Base-by-base conservation (phyloP, 164 flowering plant genomes). In the Chimonanthus salicifolius region DNA sequence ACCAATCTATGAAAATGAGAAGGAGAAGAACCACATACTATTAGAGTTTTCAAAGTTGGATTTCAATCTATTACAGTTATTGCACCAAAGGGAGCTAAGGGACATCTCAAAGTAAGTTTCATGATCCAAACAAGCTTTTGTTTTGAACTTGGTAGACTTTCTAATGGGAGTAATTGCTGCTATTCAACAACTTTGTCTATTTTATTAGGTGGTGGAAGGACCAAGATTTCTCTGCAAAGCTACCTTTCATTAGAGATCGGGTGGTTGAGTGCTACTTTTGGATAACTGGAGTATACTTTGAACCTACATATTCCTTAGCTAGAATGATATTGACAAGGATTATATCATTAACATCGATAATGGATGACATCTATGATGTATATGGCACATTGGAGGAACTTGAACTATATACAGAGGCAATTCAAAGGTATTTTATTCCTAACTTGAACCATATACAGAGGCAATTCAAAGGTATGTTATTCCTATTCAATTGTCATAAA, bases 1-100 rank as follows among this genome's bases (percentile, higher is more conserved):
- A 54, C 47, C 74, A 2, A 43, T 73, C 13, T 78, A 80, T 8
- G 62, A 77, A 51, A 33, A 67, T 20, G 71, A 74, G 3, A 21
- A n/a, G 62, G 64, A 47, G 54, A 67, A 5, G 7, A 68, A 64
- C 33, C 33, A 33, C 33, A 33, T 33, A 33, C 33, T 33, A 33
- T 33, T 33, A 33, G 70, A 68, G 20, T 21, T 47, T 68, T 50
- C 70, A n/a, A 68, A 68, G 54, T 68, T 68, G 70, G 70, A 68
- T 47, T 68, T 47, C 51, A 48, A 47, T 68, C 51, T 68, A 4
- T 9, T 68, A 4, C 70, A 68, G 54, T 47, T 51, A 18, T 47
- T 68, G 21, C 70, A 68, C 70, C 70, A 68, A 51, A 2, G 51
- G 15, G 70, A 68, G 70, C 13, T 68, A 3, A 47, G 51, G 21